Percentiles rank a stretch among this genome's conserved stretches.
phyloP scores from a whole-genome alignment of 257 asterid genomes.

The Fraxinus excelsior region DNA sequence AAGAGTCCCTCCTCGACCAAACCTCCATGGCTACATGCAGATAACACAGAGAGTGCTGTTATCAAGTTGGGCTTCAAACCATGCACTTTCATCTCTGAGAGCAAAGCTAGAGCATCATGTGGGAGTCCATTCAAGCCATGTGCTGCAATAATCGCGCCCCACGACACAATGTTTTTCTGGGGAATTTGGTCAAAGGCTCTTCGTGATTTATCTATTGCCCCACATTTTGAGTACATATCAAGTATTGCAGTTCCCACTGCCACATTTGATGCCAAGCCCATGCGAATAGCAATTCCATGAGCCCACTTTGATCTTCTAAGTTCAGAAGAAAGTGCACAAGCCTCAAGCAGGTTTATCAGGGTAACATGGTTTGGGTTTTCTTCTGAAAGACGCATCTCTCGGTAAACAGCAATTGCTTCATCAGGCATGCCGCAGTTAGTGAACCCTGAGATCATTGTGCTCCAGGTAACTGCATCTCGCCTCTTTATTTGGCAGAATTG shows the following conservation, averaged over 20 bases:
- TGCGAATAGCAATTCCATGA: constrained; percentile 66
- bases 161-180: constrained; percentile 57
- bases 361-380: constrained; percentile 53
- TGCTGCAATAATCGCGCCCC: constrained; percentile 86
- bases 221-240: constrained; percentile 88
- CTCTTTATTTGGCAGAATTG: constrained; percentile 51
- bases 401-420: constrained; percentile 64
- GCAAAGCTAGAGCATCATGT: constrained; percentile 62
- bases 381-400: constrained; percentile 47
- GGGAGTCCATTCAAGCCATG: constrained; percentile 81
- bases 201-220: constrained; percentile 65
- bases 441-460: constrained; percentile 91
- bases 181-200: constrained; percentile 63
- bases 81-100: constrained; percentile 58
- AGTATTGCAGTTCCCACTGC: constrained; percentile 80
- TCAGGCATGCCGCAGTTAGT: constrained; percentile 72
- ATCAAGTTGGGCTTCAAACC: constrained; percentile 70
- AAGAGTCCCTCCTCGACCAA: constrained; percentile 73
- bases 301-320: constrained; percentile 61
- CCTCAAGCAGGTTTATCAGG: constrained; percentile 72
- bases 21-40: constrained; percentile 96
- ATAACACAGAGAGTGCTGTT: constrained; percentile 62
- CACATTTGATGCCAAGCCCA: constrained; percentile 64
- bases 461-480: constrained; percentile 81
- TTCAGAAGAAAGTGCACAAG: constrained; percentile 76